These are phyloP conservation scores for Trichosporon coremiiforme DNA, from an alignment of 1,284 basidiomycete species.

Conservation along the genomic window DNA sequence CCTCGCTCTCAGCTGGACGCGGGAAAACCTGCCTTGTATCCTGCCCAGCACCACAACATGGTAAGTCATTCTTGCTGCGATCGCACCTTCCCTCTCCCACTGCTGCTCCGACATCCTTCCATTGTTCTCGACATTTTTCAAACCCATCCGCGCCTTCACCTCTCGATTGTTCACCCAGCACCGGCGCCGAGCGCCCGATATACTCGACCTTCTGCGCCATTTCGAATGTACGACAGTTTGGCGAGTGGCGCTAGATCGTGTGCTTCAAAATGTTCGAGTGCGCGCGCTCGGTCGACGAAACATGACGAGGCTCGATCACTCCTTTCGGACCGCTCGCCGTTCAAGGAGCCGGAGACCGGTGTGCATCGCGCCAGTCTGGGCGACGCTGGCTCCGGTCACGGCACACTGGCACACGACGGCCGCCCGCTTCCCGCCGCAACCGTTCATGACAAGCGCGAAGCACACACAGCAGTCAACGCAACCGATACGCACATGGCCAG, in stretches of 20 bases:
- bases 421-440: neutral
- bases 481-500: neutral
- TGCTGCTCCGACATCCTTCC: neutral
- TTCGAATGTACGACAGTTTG: neutral
- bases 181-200: neutral
- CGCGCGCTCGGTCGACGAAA: neutral
- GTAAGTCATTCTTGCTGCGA: neutral
- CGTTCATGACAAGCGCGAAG: neutral
- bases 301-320: neutral
- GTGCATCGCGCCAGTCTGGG: neutral
- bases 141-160: neutral
- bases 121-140: constrained; percentile 15
- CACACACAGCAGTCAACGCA: neutral
- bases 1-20: constrained; percentile 11
- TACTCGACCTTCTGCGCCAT: neutral
- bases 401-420: neutral
- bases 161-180: neutral
- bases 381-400: too few relatives aligned
- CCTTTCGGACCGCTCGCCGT: neutral
- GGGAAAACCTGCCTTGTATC: constrained; percentile 1
- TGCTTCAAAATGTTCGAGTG: neutral
- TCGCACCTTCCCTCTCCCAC: neutral
- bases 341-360: too few relatives aligned
- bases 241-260: constrained; percentile 3
- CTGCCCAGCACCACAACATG: constrained; percentile 15